Conservation (phyloP, 495 filamentous ascomycete species). For the Rhypophila decipiens region DNA sequence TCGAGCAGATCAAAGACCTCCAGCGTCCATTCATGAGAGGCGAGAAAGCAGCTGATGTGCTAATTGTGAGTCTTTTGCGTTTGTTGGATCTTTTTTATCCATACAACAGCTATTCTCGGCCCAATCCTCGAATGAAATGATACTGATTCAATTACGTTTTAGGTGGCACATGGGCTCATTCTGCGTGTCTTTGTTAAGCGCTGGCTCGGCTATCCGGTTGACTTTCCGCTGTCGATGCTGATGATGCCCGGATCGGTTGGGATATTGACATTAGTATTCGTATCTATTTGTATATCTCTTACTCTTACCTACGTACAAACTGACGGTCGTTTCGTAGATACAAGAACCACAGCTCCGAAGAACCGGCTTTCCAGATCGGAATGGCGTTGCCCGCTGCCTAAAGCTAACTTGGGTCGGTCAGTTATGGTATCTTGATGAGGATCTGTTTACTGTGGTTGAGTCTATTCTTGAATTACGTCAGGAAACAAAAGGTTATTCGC, state of each 20-base stretch:
- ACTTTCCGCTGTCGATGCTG: conserved; percentile 6
- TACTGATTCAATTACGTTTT: neutral
- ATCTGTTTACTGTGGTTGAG: too few species aligned
- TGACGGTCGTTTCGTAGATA: neutral
- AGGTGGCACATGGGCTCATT: conserved; percentile 5
- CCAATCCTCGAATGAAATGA: too few species aligned
- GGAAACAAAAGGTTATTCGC: too few species aligned
- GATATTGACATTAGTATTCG: conserved; percentile 2
- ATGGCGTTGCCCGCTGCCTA: conserved; percentile 2
- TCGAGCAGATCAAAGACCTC: neutral
- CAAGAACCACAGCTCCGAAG: conserved; percentile 6
- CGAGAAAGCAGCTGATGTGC: conserved; percentile 1
- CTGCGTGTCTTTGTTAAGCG: conserved; percentile 6
- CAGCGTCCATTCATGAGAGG: conserved; percentile 2
- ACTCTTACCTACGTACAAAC: neutral
- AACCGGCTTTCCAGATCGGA: conserved; percentile 3
- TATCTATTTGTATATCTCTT: too few species aligned
- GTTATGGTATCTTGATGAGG: too few species aligned
- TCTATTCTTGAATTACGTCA: too few species aligned
- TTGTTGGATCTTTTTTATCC: neutral
- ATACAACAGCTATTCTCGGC: too few species aligned
- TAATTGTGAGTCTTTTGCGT: too few species aligned
- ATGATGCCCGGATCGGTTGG: conserved; percentile 1
- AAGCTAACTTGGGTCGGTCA: too few species aligned
- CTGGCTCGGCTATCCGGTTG: conserved; percentile 5